Percentiles rank a stretch among this genome's conserved stretches.
Evolutionary conservation across 2,329 filamentous ascomycete genomes (phyloP).

Genomic region (Bertia moriformis): DNA sequence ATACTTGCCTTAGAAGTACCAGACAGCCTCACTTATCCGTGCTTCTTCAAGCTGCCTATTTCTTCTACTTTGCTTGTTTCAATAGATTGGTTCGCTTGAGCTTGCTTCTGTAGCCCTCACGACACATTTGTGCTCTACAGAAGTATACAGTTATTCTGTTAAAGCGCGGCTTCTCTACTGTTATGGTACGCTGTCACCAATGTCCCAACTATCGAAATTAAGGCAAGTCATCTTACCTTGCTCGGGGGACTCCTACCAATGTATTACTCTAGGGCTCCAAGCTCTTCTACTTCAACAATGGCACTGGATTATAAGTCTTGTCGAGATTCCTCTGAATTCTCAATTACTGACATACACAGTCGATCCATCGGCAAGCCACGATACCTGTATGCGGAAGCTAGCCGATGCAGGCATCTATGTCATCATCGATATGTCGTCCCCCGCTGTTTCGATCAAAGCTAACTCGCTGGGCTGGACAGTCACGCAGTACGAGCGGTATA

Average conservation of each 20-base stretch:
- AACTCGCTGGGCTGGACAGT: conserved; percentile 37
- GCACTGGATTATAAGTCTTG: background rate
- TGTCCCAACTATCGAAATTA: background rate
- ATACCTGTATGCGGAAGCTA: conserved; percentile 48
- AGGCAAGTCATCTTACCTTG: background rate
- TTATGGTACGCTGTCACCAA: background rate
- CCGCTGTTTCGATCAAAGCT: conserved; percentile 34
- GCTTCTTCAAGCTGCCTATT: too few relatives aligned
- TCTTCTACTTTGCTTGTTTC: too few relatives aligned
- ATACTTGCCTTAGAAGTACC: too few relatives aligned
- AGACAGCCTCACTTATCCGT: too few relatives aligned
- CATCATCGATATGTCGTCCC: conserved; percentile 40
- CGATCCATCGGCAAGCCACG: conserved; percentile 43
- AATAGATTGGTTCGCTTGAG: too few relatives aligned
- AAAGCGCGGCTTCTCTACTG: background rate
- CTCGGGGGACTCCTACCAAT: background rate
- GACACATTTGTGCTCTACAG: too few relatives aligned
- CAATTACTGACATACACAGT: conserved; percentile 40
- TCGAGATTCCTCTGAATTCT: background rate
- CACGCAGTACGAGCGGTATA: conserved; percentile 40
- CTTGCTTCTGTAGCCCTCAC: too few relatives aligned
- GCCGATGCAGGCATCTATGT: conserved; percentile 53
- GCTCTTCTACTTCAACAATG: background rate
- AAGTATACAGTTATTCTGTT: too few relatives aligned
- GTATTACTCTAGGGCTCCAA: conserved; percentile 1